These are phyloP conservation scores for Penicillium brasilianum DNA, from an alignment of 2,329 filamentous ascomycete genomes.

Conservation along the genomic window DNA sequence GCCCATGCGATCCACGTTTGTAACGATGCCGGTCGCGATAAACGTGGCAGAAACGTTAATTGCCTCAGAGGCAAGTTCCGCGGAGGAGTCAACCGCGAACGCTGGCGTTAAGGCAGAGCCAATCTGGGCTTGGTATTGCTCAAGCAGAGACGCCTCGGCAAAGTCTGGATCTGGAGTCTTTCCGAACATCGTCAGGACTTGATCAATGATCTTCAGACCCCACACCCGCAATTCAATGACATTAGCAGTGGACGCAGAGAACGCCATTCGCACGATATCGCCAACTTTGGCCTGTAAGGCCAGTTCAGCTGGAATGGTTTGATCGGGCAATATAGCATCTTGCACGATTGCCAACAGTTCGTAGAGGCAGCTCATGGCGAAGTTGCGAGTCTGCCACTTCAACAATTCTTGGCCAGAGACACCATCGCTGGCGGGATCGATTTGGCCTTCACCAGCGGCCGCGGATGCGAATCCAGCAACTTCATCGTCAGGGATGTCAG, in stretches of 20 bases:
- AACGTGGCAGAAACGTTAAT: constrained; percentile 98
- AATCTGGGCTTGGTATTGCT: constrained; percentile 98
- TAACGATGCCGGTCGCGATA: constrained; percentile 95
- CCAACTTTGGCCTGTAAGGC: constrained; percentile 83
- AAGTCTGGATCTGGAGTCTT: constrained; percentile 96
- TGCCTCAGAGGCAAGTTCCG: constrained; percentile 92
- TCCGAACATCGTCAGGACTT: constrained; percentile 93
- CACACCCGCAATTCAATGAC: constrained; percentile 88
- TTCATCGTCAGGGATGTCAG: constrained; percentile 94
- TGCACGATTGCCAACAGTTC: constrained; percentile 80
- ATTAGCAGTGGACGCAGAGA: constrained; percentile 93
- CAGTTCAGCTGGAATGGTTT: constrained; percentile 76
- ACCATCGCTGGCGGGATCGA: constrained; percentile 56
- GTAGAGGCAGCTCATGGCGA: constrained; percentile 86
- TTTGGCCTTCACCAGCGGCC: constrained; percentile 64
- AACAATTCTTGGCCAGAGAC: constrained; percentile 79
- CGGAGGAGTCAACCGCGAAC: constrained; percentile 93
- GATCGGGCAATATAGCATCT: constrained; percentile 77
- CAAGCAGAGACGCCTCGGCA: constrained; percentile 91
- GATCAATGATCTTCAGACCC: constrained; percentile 91
- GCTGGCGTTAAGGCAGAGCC: constrained; percentile 94
- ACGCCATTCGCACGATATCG: constrained; percentile 94
- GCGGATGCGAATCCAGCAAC: constrained; percentile 92
- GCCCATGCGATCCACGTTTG: constrained; percentile 97
- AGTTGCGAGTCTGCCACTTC: constrained; percentile 93